These are phyloP conservation scores for Oropetium thomaeum DNA, from an alignment of 176 grass and related monocot species.

Conservation along the genomic window DNA sequence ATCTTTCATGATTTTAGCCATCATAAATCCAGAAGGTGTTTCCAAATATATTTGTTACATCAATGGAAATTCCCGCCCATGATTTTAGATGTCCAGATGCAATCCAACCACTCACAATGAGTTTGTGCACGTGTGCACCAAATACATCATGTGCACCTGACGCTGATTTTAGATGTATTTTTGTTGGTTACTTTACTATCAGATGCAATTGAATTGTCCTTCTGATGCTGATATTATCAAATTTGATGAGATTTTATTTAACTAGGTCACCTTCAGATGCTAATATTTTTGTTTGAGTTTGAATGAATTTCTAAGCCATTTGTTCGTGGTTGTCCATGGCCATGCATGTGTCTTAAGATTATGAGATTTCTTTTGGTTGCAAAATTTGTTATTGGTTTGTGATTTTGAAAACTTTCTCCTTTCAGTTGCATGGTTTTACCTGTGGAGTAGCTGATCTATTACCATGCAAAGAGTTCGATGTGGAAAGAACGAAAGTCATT, in stretches of 20 bases:
- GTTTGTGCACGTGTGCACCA: no score
- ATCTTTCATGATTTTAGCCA: no score
- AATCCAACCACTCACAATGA: no score
- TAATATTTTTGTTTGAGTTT: background rate
- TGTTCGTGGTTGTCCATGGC: background rate
- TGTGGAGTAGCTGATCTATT: slow-evolving; percentile 92
- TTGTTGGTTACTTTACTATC: background rate
- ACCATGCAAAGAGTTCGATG: slow-evolving; percentile 37
- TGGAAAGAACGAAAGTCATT: slow-evolving; percentile 35
- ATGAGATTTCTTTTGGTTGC: background rate
- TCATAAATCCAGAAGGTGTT: no score
- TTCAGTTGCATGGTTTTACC: slow-evolving; percentile 90
- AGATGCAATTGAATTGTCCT: background rate
- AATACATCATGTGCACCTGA: no score
- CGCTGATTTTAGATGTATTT: no score
- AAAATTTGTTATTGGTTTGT: background rate
- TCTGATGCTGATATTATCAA: background rate
- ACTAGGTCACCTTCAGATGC: background rate
- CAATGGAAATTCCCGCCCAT: no score
- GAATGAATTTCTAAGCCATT: background rate
- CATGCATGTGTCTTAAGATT: background rate
- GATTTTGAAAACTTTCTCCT: slow-evolving; percentile 4
- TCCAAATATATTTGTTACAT: no score
- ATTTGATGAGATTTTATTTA: slow-evolving; percentile 4
- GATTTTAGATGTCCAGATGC: no score